Evolutionary conservation across 2,329 filamentous ascomycete genomes (phyloP), one percentile per base, ranked within the genome.

Genomic region (Fusarium sp.): DNA sequence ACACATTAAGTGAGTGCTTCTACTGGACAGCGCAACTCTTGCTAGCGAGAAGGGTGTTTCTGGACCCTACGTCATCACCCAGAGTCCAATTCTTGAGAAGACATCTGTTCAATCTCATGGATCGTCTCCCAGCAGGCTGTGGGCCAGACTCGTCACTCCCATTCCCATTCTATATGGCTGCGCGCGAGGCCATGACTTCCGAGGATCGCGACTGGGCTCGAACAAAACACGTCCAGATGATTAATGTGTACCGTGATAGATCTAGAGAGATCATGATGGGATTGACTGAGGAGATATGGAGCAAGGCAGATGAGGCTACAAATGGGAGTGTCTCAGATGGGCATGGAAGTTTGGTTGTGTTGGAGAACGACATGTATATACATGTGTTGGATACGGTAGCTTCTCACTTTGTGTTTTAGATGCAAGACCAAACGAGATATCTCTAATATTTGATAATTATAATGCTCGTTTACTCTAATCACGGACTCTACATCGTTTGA

Each of bases 201-300:
- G 23, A 58, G 23, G 56, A 58, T 6, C 56, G 56, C 0, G 34
- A n/a, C 10, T 58, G 56, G 56, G 35, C 16, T 11, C 34, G 56
- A 3, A 58, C 10, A 39, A 65, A 59, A 34, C 66, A 68, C 25
- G n/a, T 20, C 25, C 60, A 50, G n/a, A 68, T 68, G 66, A 58
- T 68, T 25, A 34, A 59, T 8, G 32, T 41, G 6, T 68, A 68
- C 11, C 60, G 60, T 1, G 66, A 68, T 27, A 57, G 52, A 25
- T 39, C 66, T 18, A 58, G 66, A 27, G 50, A 64, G 16, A 50
- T 65, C 8, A 68, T 68, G 66, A 68, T 68, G 60, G 52, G 62
- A 10, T 34, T 68, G 18, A 68, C 66, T 27, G 66, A 68, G 16
- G 52, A 68, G 35, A 68, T 68, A 34, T 68, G 66, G 66, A 64